These are phyloP conservation scores for Tetracladium setigerum DNA, from an alignment of 495 filamentous ascomycete genomes.

Conservation along the genomic window DNA sequence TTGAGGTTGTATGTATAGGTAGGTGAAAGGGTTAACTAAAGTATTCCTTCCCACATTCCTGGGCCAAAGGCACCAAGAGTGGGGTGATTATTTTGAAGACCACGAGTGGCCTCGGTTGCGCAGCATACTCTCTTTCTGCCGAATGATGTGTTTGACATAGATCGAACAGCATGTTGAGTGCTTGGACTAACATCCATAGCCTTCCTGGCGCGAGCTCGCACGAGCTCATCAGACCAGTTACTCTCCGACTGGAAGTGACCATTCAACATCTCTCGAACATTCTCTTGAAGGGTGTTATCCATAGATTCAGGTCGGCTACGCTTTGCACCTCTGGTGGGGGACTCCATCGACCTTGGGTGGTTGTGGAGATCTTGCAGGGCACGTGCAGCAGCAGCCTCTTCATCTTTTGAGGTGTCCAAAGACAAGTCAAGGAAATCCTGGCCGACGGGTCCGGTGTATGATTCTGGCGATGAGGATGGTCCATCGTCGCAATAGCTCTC, in stretches of 20 bases:
- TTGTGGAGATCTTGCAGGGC: conserved; percentile 57
- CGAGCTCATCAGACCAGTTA: conserved; percentile 32
- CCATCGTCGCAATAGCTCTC: conserved; percentile 47
- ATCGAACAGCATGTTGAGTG: conserved; percentile 30
- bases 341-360: conserved; percentile 23
- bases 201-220: conserved; percentile 3
- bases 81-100: conserved; percentile 12
- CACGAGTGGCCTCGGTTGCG: conserved; percentile 33
- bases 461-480: conserved; percentile 54
- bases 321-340: conserved; percentile 42
- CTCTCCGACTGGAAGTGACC: conserved; percentile 21
- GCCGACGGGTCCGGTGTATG: conserved; percentile 44
- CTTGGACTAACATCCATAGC: conserved; percentile 14
- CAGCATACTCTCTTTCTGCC: conserved; percentile 56
- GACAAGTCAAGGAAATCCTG: conserved; percentile 47
- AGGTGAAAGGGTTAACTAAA: conserved; percentile 23
- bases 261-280: conserved; percentile 57
- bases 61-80: conserved; percentile 30
- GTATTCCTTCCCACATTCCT: conserved; percentile 54
- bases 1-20: conserved; percentile 3
- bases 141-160: conserved; percentile 24
- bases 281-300: conserved; percentile 60
- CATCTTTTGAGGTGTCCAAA: conserved; percentile 34
- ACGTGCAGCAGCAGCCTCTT: conserved; percentile 57
- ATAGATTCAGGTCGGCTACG: conserved; percentile 63